Evolutionary conservation across 495 filamentous ascomycete species (phyloP).

Genomic region (Penicillium coffeae): DNA sequence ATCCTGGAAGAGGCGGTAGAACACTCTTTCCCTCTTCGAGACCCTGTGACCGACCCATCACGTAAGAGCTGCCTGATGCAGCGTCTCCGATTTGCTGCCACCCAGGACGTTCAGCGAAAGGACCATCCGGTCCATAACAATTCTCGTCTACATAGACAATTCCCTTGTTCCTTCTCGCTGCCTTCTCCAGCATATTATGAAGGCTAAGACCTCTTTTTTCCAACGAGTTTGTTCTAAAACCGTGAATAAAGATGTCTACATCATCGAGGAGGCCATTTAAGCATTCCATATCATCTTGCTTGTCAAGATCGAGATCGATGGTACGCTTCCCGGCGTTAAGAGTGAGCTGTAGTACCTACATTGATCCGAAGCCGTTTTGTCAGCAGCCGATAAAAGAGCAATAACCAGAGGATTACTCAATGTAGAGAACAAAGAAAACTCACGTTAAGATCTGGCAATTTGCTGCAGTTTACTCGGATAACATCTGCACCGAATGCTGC

Average conservation of each 20-base stretch:
- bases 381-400: too few species aligned
- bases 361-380: too few species aligned
- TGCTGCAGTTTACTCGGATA: constrained; percentile 50
- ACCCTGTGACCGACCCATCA: constrained; percentile 42
- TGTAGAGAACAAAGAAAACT: too few species aligned
- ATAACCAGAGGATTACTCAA: too few species aligned
- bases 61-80: constrained; percentile 19
- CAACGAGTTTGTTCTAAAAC: constrained; percentile 49
- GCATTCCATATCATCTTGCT: constrained; percentile 37
- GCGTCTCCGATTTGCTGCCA: constrained; percentile 48
- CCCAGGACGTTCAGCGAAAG: constrained; percentile 34
- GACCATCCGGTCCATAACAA: constrained; percentile 53
- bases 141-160: constrained; percentile 63
- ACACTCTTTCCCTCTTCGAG: constrained; percentile 59
- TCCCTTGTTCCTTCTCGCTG: constrained; percentile 42
- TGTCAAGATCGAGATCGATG: constrained; percentile 48
- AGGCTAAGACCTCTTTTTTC: constrained; percentile 50
- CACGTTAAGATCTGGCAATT: constrained; percentile 43
- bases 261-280: constrained; percentile 45
- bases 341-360: constrained; percentile 34
- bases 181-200: constrained; percentile 44
- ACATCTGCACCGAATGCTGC: constrained; percentile 59
- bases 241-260: constrained; percentile 55
- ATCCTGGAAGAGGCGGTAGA: constrained; percentile 67
- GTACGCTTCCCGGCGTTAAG: constrained; percentile 58